Evolutionary conservation across 257 asterid genomes (phyloP), one percentile per base, ranked within the genome.

Genomic region (Nicotiana benthamiana): DNA sequence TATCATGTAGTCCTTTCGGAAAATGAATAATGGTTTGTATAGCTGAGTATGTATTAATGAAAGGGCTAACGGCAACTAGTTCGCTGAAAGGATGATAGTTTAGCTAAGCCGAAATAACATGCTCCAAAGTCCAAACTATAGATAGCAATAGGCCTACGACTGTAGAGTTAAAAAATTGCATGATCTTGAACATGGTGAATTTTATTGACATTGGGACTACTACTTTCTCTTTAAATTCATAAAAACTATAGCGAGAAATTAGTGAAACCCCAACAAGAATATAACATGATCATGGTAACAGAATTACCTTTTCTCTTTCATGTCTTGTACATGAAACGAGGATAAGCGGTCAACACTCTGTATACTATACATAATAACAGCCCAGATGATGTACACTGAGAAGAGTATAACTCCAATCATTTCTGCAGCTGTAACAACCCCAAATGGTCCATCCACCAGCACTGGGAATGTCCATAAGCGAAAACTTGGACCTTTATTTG

Each of bases 341-440:
- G 91, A 27, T 16, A 89, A n/a, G 54, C 85, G 13, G 13, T 82
- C 46, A 76, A 16, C 9, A 84, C 90, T 87, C 81, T 67, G 82
- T 51, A 90, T 2, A 20, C 93, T 86, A 43, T 80, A 83, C 32
- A 87, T 87, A 43, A 68, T 51, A 82, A 89, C 53, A 5, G 97
- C 94, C 95, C 97, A 94, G 26, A 90, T 56, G 24, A 90, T 62
- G 79, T 89, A 94, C 36, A 80, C 24, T n/a, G 83, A 6, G 27
- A 94, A 91, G 46, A 89, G 15, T 20, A 83, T 40, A 15, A 94
- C 89, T 40, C 94, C 97, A 79, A 94, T 87, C 77, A 89, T 84
- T 85, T 94, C 98, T 56, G 92, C 95, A 5, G 98, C 98, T 15
- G 98, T 88, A 46, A 94, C 97, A 64, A 94, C 98, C 30, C 98